These are phyloP conservation scores for Pseudogymnoascus sp. DNA, from an alignment of 2,329 filamentous ascomycete genomes.

Conservation along the genomic window DNA sequence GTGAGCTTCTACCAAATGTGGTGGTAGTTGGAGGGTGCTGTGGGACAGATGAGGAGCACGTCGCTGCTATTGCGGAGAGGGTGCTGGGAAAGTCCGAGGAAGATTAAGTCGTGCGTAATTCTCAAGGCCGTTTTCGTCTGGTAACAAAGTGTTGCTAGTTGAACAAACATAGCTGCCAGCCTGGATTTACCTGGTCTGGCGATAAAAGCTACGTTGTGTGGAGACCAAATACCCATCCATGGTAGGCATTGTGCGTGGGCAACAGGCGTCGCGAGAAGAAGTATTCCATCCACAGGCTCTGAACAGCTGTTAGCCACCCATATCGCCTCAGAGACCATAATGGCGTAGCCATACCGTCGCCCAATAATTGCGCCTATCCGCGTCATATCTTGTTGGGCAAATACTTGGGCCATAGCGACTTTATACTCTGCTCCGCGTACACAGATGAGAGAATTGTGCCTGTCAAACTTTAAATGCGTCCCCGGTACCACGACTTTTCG, in stretches of 20 bases:
- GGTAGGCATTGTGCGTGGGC: background rate
- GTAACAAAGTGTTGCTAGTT: constrained; percentile 4
- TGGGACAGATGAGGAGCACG: constrained; percentile 16
- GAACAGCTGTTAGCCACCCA: background rate
- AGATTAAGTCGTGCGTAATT: background rate
- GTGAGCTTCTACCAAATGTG: constrained; percentile 10
- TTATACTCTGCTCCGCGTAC: background rate
- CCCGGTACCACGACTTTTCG: no score
- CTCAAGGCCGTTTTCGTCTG: background rate
- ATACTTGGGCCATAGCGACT: background rate
- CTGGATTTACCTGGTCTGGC: background rate
- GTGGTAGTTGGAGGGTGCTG: constrained; percentile 14
- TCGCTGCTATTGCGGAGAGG: constrained; percentile 10
- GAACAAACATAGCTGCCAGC: background rate
- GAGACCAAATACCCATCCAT: background rate
- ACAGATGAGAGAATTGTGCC: background rate
- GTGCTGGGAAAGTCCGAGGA: background rate
- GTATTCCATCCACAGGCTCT: background rate
- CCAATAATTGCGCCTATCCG: background rate
- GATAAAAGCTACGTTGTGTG: background rate
- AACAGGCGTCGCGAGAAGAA: background rate
- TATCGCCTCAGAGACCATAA: background rate
- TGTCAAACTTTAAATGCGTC: background rate
- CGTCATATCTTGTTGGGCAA: background rate
- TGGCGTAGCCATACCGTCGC: background rate